Conservation (phyloP, 164 flowering plant species). For the Cinnamomum micranthum region DNA sequence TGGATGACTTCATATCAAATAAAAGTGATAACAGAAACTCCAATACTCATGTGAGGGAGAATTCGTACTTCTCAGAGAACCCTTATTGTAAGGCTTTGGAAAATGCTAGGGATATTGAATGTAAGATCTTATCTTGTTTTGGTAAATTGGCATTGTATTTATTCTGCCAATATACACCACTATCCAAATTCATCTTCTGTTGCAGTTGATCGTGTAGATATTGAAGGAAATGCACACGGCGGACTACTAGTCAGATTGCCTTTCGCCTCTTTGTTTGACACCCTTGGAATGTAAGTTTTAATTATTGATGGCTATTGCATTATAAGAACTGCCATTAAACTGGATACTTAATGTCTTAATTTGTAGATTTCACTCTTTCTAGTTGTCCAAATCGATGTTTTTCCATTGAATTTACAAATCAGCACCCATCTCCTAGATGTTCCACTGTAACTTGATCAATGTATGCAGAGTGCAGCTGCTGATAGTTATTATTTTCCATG, state of each 20-base stretch:
- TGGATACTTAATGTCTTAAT: too few relatives aligned
- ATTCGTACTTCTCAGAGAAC: conserved; percentile 52
- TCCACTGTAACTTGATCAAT: too few relatives aligned
- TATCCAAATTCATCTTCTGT: conserved; percentile 3
- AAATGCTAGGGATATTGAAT: conserved; percentile 82
- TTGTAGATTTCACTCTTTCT: too few relatives aligned
- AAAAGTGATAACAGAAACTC: conserved; percentile 33
- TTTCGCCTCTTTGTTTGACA: conserved; percentile 89
- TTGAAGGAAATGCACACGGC: conserved; percentile 72
- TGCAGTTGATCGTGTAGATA: conserved; percentile 83
- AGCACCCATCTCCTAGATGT: too few relatives aligned
- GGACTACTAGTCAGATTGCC: conserved; percentile 76
- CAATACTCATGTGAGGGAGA: conserved; percentile 47
- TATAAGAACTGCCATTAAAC: background rate
- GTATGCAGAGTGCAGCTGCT: too few relatives aligned
- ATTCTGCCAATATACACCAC: background rate
- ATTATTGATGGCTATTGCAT: background rate
- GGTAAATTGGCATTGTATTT: background rate
- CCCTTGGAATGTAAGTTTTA: conserved; percentile 80
- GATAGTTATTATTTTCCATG: too few relatives aligned
- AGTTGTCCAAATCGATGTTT: too few relatives aligned
- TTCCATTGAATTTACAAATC: too few relatives aligned
- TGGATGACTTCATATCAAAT: conserved; percentile 32
- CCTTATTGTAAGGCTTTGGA: conserved; percentile 76
- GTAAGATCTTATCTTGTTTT: conserved; percentile 36